Evolutionary conservation across 441 rosid genomes (phyloP), one percentile per base, ranked within the genome.

Genomic region (Manihot esculenta): DNA sequence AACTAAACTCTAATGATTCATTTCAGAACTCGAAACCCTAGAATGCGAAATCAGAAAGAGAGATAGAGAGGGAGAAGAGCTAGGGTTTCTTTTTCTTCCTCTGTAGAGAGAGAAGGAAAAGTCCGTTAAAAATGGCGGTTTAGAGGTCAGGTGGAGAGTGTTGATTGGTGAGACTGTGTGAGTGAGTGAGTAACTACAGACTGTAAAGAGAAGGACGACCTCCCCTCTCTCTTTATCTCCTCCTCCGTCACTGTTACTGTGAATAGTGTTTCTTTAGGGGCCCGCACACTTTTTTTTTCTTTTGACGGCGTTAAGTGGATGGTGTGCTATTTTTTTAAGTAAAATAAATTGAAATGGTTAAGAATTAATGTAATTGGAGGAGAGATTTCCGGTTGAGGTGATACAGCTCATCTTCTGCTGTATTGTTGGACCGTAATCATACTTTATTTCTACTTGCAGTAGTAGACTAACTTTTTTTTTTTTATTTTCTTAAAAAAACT

Each of bases 121-220:
- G 74, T 62, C 72, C 67, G 75, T 60, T 78, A 64, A 77, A 77
- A 81, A 84, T 81, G 87, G 83, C 78, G 72, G 85, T 64, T 62
- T 54, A 11, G 48, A 72, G 58, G 58, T 68, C 56, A 66, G 60
- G 73, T 65, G 78, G 64, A 66, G 74, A 54, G 70, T 57, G 80
- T 41, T 72, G 81, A 74, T 75, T 79, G 83, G 80, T 76, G 64
- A 68, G 42, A 35, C 41, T 6, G 41, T 35, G 41, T 0, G 41
- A 35, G 41, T 35, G 35, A 59, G 68, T 38, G 59, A 78, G 81
- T 71, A 73, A 77, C 79, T 81, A 83, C 83, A 83, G 78, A 70
- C 84, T 80, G 88, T 80, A 87, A 87, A 85, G 82, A 72, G 78
- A 74, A 30, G 53, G 45, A 51, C 55, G 42, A 35, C 41, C 23